Base-by-base conservation (phyloP, 2,329 filamentous ascomycete genomes). In the Westerdykella sp. region DNA sequence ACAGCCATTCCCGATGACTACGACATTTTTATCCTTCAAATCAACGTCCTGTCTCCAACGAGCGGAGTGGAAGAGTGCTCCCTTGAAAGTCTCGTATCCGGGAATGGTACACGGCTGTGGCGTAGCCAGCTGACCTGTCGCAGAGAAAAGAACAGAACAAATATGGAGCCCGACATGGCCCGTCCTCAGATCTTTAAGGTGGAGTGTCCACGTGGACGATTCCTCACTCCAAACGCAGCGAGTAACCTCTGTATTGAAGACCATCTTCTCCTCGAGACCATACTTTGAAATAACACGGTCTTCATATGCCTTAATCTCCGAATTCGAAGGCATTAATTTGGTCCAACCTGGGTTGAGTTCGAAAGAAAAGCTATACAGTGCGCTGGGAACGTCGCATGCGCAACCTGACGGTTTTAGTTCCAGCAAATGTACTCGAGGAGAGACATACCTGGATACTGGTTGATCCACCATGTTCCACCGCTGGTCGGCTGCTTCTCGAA, bases 31-130 rank as follows among this genome's bases (percentile, higher is more conserved):
- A 39, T 64, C 68, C n/a, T 65, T 59, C 10, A 77, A 51, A 43
- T 75, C 67, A n/a, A 74, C 54, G 22, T 66, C 56, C 14, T 68
- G 56, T 34, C 72, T 63, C 75, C 74, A 77, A 30, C 71, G 61
- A 11, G 74, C 73, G 1, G 74, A 74, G 48, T 77, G 75, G 41
- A 76, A 71, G 38, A 75, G 65, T 7, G 70, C 54, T 9, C 74
- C 75, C 43, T 71, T 53, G 47, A 77, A 77, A 1, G 54, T 57
- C 4, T 75, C 71, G 37, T 67, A 62, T 0, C 74, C 74, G 9
- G 68, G 69, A 22, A 76, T 15, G 14, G 12, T 15, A 15, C 12
- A 15, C 14, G 12, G 13, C 31, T 15, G 12, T 34, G 31, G 31
- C 5, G 12, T 13, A 13, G 14, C 31, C 12, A 34, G 31, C 14